A percentile compares a stretch with the other conserved stretches of the same genome.
Evolutionary conservation across 495 filamentous ascomycete species (phyloP).

Genomic region (Achaetomiella virescens): DNA sequence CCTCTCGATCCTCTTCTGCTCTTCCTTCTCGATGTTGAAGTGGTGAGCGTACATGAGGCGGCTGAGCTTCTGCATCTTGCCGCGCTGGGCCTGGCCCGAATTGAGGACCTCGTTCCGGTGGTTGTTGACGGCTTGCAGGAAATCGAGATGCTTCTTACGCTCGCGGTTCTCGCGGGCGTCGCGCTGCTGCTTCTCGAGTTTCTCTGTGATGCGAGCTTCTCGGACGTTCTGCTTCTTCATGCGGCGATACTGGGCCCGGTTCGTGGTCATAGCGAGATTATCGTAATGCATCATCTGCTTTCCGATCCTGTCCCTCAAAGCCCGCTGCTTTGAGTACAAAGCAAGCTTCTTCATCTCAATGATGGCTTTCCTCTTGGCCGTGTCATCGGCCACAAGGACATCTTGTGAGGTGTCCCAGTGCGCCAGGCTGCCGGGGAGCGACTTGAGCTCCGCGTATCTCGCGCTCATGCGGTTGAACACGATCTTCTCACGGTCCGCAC

Average conservation of each 20-base stretch:
- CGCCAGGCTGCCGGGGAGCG: slow-evolving; percentile 71
- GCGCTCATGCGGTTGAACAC: slow-evolving; percentile 83
- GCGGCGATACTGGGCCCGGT: slow-evolving; percentile 77
- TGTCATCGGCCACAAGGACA: slow-evolving; percentile 65
- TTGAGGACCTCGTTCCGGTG: slow-evolving; percentile 49
- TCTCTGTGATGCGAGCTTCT: slow-evolving; percentile 97
- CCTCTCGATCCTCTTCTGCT: slow-evolving; percentile 93
- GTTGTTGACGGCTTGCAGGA: slow-evolving; percentile 60
- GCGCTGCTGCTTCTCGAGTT: slow-evolving; percentile 95
- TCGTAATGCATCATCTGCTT: slow-evolving; percentile 87
- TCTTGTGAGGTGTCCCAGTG: slow-evolving; percentile 78
- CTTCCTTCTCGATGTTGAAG: slow-evolving; percentile 95
- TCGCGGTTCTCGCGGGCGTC: slow-evolving; percentile 90
- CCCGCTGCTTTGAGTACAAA: slow-evolving; percentile 76
- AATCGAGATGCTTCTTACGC: slow-evolving; percentile 92
- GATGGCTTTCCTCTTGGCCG: slow-evolving; percentile 78
- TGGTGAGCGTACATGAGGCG: slow-evolving; percentile 82
- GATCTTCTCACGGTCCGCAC: slow-evolving; percentile 78
- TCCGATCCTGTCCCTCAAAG: slow-evolving; percentile 75
- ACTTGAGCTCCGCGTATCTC: slow-evolving; percentile 74
- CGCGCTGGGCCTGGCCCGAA: slow-evolving; percentile 33
- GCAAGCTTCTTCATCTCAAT: slow-evolving; percentile 88
- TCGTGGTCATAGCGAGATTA: slow-evolving; percentile 91
- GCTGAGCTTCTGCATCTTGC: slow-evolving; percentile 75
- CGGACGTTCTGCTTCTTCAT: slow-evolving; percentile 94